Evolutionary conservation across 805 yeast species (phyloP), one percentile per base, ranked within the genome.

Genomic region (Sugiyamaella qingdaonensis): DNA sequence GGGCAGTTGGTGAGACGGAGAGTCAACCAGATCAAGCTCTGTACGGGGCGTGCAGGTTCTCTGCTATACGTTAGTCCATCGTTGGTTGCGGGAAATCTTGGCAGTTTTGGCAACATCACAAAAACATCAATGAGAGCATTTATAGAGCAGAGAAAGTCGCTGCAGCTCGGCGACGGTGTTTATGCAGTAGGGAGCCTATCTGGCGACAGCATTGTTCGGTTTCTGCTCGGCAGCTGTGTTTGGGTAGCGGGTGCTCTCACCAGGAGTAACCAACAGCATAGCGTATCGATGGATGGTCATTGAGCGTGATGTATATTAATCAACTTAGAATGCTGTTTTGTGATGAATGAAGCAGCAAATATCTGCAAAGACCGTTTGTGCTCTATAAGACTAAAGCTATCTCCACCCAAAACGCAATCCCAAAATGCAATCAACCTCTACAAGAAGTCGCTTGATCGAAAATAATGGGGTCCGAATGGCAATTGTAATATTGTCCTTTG

Each of bases 161-260:
- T 37, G 13, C 33, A 21, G 29, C 33, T 34, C 16, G 48, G 57
- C 16, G 52, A 55, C 8, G 52, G 53, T 19, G 57, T 67, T 11
- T 66, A 56, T 54, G 61, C 57, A 8, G 54, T 65, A 29, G 70
- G 70, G 10, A 63, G 68, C 53, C 51, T 67, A 16, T 56, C 63
- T 4, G 70, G 70, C 3, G 70, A 67, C 47, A 55, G 68, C 1
- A 49, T 67, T 36, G 68, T 67, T 2, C 58, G 70, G 33, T 66
- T 62, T 52, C 33, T 63, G 31, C 53, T 61, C 19, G 70, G 70
- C 2, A 57, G 63, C 3, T 59, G 66, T 42, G 57, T 61, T 3
- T 49, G 52, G 11, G 68, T 63, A 10, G 69, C 48, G 5, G 47
- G 48, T 13, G 41, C 16, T 2, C 31, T 52, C 16, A 16, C 33